Percentiles rank a stretch among this genome's conserved stretches.
phyloP scores from a whole-genome alignment of 345 rosid species.

The Eucalyptus leucophloia region DNA sequence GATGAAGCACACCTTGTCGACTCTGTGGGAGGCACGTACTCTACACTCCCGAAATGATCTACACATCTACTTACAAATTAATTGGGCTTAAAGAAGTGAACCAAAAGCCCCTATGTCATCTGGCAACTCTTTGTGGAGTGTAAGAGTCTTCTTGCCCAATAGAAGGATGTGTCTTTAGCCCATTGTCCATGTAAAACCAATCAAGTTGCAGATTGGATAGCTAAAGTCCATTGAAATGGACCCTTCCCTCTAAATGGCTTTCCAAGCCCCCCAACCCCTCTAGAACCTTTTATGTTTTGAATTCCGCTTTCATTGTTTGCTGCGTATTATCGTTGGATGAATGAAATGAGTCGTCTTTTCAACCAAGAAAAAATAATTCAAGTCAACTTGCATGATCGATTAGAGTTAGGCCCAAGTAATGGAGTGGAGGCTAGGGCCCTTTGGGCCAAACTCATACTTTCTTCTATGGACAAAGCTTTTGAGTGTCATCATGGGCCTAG shows the following conservation, averaged over 20 bases:
- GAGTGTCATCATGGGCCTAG: background rate
- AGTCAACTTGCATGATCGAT: no score
- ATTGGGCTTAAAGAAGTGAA: background rate
- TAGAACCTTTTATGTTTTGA: background rate
- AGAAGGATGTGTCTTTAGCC: background rate
- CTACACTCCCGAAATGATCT: no score
- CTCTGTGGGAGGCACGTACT: no score
- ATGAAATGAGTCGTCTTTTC: background rate
- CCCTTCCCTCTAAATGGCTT: background rate
- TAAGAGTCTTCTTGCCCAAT: background rate
- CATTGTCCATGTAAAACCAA: no score
- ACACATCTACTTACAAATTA: no score
- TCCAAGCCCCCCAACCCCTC: background rate
- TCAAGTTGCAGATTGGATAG: background rate
- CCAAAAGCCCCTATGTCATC: background rate
- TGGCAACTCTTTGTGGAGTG: background rate
- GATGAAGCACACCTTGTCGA: no score
- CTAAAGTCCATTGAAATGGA: background rate
- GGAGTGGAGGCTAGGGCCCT: background rate
- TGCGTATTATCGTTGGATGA: background rate
- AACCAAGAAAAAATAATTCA: no score
- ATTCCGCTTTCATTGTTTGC: background rate
- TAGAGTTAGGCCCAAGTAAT: background rate
- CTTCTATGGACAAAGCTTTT: background rate
- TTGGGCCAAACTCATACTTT: background rate